Evolutionary conservation across 2,329 filamentous ascomycete genomes (phyloP), one percentile per base, ranked within the genome.

Genomic region (Salinomyces thailandicus): DNA sequence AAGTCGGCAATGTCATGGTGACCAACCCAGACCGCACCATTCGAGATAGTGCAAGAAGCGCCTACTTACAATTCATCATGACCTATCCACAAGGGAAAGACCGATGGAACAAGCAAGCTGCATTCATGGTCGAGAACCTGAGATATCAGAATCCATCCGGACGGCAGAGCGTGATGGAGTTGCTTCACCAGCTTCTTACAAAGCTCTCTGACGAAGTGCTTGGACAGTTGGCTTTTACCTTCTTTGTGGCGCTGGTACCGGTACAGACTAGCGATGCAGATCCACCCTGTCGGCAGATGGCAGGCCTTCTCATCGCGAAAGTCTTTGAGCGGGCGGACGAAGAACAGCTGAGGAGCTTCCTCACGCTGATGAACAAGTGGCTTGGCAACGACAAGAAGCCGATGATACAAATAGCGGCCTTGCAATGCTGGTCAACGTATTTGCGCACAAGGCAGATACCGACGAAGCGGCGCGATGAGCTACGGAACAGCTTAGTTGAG

Each of bases 61-160:
- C 85, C 11, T 98, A 93, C 61, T 81, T 94, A 59, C 85, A 95
- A 48, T 98, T 98, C 63, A 67, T 98, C 38, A 77, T 87, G 47
- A 86, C 95, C 36, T 98, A 95, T 54, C 89, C 91, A 0, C 91
- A 96, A 58, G 85, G 82, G 52, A 87, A 86, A 60, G 82, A 78
- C 44, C 74, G 91, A 11, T 93, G 91, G 79, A 73, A 75, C 26
- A 93, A 93, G 57, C 89, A 96, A 55, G 72, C 95, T 34, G 77
- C 73, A 38, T 98, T 96, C 56, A 70, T 98, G 33, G 74, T 93
- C 33, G 83, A 84, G 51, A 98, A 98, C 53, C 68, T 98, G 46
- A 80, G 89, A 41, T 98, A 95, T 58, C 77, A 89, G 29, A 78
- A 93, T 51, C 79, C 86, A 48, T 83, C 91, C 42, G 91, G 91